Conservation (phyloP, 139 green algal species). For the Auxenochlorella pyrenoidosa region DNA sequence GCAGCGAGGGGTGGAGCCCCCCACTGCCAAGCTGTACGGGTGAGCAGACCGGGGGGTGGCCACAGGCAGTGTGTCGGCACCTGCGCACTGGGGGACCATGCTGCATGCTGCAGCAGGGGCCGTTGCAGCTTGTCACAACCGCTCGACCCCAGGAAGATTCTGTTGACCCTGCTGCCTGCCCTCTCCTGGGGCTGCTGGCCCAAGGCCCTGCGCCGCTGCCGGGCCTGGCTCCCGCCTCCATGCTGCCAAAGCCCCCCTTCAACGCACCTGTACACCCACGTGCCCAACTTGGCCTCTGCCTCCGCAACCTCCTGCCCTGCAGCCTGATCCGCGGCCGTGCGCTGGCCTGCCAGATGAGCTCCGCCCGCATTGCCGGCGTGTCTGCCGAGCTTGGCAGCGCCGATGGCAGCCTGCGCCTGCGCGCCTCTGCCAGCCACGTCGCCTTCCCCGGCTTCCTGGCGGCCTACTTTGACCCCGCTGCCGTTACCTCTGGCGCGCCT, state of each 20-base stretch:
- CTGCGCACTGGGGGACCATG: too few relatives aligned
- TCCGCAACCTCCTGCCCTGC: neutral
- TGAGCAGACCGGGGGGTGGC: neutral
- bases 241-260: too few relatives aligned
- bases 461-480: neutral
- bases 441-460: constrained; percentile 67
- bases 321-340: constrained; percentile 85
- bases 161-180: too few relatives aligned
- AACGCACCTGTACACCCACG: too few relatives aligned
- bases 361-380: constrained; percentile 35
- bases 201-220: too few relatives aligned
- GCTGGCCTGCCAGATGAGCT: constrained; percentile 76
- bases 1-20: constrained; percentile 32
- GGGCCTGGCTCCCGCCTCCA: too few relatives aligned
- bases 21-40: constrained; percentile 75
- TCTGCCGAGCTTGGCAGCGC: constrained; percentile 55
- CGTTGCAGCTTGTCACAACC: too few relatives aligned
- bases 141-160: too few relatives aligned
- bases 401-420: constrained; percentile 54
- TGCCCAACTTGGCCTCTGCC: too few relatives aligned
- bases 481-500: neutral
- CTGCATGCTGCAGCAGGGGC: too few relatives aligned
- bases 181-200: too few relatives aligned
- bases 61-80: neutral
- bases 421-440: constrained; percentile 52